These are phyloP conservation scores for Harringtonia lauricola DNA, from an alignment of 2,329 filamentous ascomycete species.

Conservation along the genomic window DNA sequence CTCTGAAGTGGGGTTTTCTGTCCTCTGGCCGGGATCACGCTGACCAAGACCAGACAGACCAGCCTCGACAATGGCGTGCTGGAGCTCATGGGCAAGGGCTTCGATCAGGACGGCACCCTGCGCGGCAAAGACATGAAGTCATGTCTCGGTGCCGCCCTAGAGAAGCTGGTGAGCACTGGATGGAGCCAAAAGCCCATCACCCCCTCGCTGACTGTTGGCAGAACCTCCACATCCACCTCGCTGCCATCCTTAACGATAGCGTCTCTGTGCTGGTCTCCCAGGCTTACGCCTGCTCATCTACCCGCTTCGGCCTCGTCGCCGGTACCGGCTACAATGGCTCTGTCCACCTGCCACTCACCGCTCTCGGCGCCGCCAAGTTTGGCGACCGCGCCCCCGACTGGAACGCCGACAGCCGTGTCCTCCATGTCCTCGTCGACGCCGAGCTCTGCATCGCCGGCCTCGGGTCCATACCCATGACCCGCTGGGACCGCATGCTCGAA, in stretches of 20 bases:
- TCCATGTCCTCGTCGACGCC: neutral
- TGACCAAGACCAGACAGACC: neutral
- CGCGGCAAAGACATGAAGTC: neutral
- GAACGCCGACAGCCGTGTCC: neutral
- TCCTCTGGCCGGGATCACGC: neutral
- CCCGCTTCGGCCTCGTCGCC: neutral
- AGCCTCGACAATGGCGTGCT: neutral
- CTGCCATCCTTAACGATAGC: conserved; percentile 1
- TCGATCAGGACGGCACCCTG: neutral
- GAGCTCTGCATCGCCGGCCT: conserved; percentile 1
- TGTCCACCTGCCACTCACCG: neutral
- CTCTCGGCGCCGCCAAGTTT: neutral
- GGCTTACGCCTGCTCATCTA: neutral
- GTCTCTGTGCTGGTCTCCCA: conserved; percentile 2
- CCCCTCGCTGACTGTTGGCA: neutral
- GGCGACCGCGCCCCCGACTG: neutral
- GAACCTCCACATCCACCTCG: neutral
- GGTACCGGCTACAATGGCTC: conserved; percentile 2
- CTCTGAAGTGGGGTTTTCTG: neutral
- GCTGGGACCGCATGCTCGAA: neutral
- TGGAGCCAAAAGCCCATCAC: neutral
- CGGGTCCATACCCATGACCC: neutral
- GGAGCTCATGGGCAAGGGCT: neutral
- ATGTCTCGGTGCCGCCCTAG: neutral
- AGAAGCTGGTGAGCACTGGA: neutral